Percentiles rank a stretch among this genome's conserved stretches.
phyloP scores from a whole-genome alignment of 495 filamentous ascomycete species.

The Aspergillus indologenus region DNA sequence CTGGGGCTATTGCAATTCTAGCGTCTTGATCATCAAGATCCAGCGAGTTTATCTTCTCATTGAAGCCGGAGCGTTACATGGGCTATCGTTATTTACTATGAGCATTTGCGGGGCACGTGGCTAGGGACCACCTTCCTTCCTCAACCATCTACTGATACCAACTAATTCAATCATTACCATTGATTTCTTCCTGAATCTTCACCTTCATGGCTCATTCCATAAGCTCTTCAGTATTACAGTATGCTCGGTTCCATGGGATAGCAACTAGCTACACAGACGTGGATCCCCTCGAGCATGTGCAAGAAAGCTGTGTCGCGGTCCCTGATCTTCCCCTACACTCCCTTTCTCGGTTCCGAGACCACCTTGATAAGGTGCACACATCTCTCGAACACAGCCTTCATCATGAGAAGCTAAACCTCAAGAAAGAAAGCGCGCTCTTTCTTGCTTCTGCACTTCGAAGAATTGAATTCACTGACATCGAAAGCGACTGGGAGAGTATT shows the following conservation, averaged over 20 bases:
- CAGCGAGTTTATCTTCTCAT: neutral
- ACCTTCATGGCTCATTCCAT: slow-evolving; percentile 17
- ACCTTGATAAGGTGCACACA: slow-evolving; percentile 1
- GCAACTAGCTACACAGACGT: slow-evolving; percentile 25
- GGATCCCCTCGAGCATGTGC: slow-evolving; percentile 22
- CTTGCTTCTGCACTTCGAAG: slow-evolving; percentile 22
- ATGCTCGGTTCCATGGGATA: slow-evolving; percentile 42
- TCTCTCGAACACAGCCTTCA: slow-evolving; percentile 11
- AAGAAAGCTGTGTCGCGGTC: slow-evolving; percentile 1
- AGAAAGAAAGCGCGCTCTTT: slow-evolving; percentile 22
- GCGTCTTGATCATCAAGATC: neutral
- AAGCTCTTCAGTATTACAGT: slow-evolving; percentile 38
- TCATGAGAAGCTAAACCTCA: slow-evolving; percentile 22
- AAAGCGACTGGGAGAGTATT: slow-evolving; percentile 22
- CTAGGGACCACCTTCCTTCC: neutral
- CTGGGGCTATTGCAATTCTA: neutral
- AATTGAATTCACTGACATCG: slow-evolving; percentile 1
- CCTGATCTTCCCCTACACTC: neutral
- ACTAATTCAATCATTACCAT: neutral
- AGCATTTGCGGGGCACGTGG: neutral
- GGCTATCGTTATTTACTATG: neutral
- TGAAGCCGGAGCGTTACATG: neutral
- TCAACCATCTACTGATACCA: neutral
- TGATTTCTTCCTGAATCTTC: neutral
- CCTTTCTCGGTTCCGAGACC: neutral